Evolutionary conservation across 1,139 yeast species (phyloP).

Genomic region (Kodamaea ohmeri): DNA sequence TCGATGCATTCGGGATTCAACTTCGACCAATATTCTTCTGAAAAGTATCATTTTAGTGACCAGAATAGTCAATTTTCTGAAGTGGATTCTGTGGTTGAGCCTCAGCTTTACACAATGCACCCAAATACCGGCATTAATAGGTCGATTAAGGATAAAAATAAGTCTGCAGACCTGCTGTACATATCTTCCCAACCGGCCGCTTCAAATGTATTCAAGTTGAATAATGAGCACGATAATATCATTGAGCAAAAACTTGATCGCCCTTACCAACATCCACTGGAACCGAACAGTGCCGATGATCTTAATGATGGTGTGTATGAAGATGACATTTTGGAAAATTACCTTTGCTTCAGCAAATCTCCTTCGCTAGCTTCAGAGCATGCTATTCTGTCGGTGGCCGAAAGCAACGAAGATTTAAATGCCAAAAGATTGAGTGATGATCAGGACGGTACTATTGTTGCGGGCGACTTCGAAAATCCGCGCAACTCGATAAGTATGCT

Average conservation of each 20-base stretch:
- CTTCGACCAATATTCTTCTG: background rate
- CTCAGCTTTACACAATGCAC: no score
- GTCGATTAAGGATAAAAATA: no score
- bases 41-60: background rate
- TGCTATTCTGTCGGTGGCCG: conserved; percentile 1
- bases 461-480: conserved; percentile 10
- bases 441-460: conserved; percentile 1
- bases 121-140: no score
- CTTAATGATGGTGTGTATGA: conserved; percentile 14
- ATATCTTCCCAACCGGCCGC: no score
- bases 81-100: no score
- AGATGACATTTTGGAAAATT: conserved; percentile 36
- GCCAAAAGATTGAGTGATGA: background rate
- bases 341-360: conserved; percentile 27
- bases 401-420: background rate
- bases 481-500: conserved; percentile 19
- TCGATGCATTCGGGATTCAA: background rate
- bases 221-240: no score
- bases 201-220: no score
- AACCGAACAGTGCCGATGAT: no score
- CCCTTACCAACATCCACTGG: no score
- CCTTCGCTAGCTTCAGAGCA: conserved; percentile 16
- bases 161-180: no score
- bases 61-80: background rate
- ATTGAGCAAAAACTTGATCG: no score